phyloP scores from a whole-genome alignment of 495 filamentous ascomycete genomes.

The Talaromyces ruber region DNA sequence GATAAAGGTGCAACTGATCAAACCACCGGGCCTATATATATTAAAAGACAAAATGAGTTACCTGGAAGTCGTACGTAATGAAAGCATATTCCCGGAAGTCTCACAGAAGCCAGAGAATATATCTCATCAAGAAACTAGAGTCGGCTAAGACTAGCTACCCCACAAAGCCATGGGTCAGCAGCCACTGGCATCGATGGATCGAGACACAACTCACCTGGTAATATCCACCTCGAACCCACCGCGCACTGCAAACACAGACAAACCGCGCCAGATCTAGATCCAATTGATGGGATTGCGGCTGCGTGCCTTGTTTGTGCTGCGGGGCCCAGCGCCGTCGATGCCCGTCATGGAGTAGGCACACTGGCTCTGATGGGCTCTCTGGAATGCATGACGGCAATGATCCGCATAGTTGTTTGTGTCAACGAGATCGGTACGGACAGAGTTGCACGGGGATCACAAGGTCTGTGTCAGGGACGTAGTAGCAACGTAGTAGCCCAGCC shows the following conservation, averaged over 20 bases:
- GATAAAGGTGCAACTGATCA: background rate
- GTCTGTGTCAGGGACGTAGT: background rate
- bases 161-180: conserved; percentile 1
- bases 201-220: background rate
- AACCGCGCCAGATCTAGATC: background rate
- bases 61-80: background rate
- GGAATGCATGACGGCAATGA: background rate
- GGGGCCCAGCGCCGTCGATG: conserved; percentile 4
- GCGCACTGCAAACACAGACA: background rate
- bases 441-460: background rate
- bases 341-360: background rate
- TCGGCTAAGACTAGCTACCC: background rate
- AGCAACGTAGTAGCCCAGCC: background rate
- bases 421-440: background rate
- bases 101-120: background rate
- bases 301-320: conserved; percentile 6
- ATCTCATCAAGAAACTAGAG: background rate
- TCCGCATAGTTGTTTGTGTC: background rate
- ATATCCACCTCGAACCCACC: background rate
- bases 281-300: background rate
- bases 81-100: background rate
- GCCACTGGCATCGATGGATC: conserved; percentile 1
- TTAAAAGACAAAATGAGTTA: too few species aligned
- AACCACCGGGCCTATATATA: background rate
- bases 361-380: background rate